Evolutionary conservation across 2,329 filamentous ascomycete genomes (phyloP).

Genomic region (Fusarium paranaense): DNA sequence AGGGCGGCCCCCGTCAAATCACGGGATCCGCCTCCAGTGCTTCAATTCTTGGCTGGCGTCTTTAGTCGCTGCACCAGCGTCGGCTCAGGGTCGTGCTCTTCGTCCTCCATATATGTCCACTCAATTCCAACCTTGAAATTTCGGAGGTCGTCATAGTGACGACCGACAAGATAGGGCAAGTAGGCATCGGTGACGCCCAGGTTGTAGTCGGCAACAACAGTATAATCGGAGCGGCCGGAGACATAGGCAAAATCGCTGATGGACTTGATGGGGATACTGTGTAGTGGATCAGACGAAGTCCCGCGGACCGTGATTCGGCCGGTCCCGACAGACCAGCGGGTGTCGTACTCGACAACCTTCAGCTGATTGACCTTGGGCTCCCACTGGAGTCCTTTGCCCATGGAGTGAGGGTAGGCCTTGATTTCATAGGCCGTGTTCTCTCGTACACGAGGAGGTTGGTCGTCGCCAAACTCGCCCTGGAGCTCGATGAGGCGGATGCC

Average conservation of each 20-base stretch:
- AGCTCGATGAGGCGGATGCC: conserved; percentile 6
- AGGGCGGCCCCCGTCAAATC: too few species aligned
- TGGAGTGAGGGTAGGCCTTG: conserved; percentile 1
- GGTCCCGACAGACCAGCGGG: background rate
- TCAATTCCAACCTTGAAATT: too few species aligned
- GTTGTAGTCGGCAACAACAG: background rate
- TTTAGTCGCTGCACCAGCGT: too few species aligned
- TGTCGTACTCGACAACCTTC: background rate
- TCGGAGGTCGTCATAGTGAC: background rate
- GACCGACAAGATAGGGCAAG: background rate
- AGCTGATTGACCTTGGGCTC: conserved; percentile 2
- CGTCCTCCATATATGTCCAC: too few species aligned
- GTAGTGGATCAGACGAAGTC: background rate
- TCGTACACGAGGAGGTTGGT: background rate
- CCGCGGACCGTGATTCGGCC: background rate
- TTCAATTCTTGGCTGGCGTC: too few species aligned
- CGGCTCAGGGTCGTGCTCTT: too few species aligned
- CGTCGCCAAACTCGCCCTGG: conserved; percentile 2
- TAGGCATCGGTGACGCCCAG: background rate
- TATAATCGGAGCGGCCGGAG: background rate
- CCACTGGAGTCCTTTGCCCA: conserved; percentile 1
- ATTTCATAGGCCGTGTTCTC: background rate
- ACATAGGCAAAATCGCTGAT: conserved; percentile 3
- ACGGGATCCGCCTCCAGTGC: too few species aligned
- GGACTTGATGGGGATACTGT: conserved; percentile 1